Evolutionary conservation across 2,329 filamentous ascomycete genomes (phyloP), one percentile per base, ranked within the genome.

Genomic region (Phoma sp.): DNA sequence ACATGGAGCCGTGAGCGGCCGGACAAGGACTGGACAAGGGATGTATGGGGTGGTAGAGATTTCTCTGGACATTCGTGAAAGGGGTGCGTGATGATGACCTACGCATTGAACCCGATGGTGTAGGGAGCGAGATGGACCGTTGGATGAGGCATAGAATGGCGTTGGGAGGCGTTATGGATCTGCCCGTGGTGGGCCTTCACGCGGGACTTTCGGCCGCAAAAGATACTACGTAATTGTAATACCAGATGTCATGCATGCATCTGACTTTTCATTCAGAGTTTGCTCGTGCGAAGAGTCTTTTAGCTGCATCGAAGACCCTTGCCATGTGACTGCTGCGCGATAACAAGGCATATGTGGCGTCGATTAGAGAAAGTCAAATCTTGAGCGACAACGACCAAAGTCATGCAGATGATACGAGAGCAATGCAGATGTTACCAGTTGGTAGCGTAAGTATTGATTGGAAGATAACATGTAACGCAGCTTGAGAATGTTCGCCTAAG

Each of bases 221-320:
- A 37, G 43, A 57, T 52, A 52, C 48, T 9, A 52, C 29, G 13
- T 57, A 57, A 57, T 57, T 52, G 35, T 52, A 57, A 57, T 57
- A 41, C 29, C 41, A 30, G 22, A 47, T 33, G 35, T 13, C 23
- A 47, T 3, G 25, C 4, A 11, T 13, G 23, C 18, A 8, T 18
- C 7, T 27, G 22, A 4, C 23, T 23, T 29, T 32, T 7, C 9
- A 22, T 4, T 23, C 23, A 13, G 1, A 9, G 9, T 8, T 14
- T 24, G 38, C 14, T 4, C 23, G n/a, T 18, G 8, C n/a, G 23
- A 27, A 23, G 23, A 32, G 18, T 18, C 18, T 18, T 18, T 18
- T 18, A 6, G n/a, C 18, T 8, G 40, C 2, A 6, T 11, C 2
- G 25, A 4, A 27, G 37, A 27, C 7, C 11, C 10, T 11, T 10